Conservation (phyloP, 2,329 filamentous ascomycete species). For the Verruconis gallopava region DNA sequence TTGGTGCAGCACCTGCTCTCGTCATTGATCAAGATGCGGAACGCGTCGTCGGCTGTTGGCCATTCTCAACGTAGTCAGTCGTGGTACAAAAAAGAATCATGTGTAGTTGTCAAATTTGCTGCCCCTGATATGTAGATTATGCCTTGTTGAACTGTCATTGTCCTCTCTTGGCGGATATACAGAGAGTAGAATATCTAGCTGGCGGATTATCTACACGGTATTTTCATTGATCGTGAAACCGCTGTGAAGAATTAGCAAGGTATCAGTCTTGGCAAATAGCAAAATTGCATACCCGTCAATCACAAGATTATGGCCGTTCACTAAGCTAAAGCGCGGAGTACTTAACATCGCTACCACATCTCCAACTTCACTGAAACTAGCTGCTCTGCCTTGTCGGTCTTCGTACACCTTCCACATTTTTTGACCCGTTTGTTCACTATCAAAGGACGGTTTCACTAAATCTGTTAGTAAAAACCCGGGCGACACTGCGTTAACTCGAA, state of each 20-base stretch:
- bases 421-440: slow-evolving; percentile 19
- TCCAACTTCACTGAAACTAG: slow-evolving; percentile 38
- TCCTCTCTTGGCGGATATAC: too few relatives aligned
- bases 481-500: slow-evolving; percentile 48
- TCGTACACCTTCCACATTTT: slow-evolving; percentile 30
- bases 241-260: too few relatives aligned
- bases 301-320: slow-evolving; percentile 37
- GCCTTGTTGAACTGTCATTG: too few relatives aligned
- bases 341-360: slow-evolving; percentile 40
- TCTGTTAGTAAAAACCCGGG: slow-evolving; percentile 37
- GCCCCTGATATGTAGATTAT: too few relatives aligned
- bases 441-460: slow-evolving; percentile 19
- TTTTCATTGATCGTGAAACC: not conserved
- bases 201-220: too few relatives aligned
- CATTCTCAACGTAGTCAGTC: slow-evolving; percentile 3
- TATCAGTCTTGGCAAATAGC: too few relatives aligned
- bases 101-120: too few relatives aligned
- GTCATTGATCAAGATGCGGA: slow-evolving; percentile 31
- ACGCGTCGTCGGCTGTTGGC: slow-evolving; percentile 6
- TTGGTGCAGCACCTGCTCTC: slow-evolving; percentile 42
- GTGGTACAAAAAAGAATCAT: too few relatives aligned
- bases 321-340: slow-evolving; percentile 40
- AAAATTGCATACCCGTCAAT: slow-evolving; percentile 31
- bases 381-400: slow-evolving; percentile 34
- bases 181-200: too few relatives aligned